Evolutionary conservation across 306 rosid species (phyloP).

Genomic region (Clitoria ternatea): DNA sequence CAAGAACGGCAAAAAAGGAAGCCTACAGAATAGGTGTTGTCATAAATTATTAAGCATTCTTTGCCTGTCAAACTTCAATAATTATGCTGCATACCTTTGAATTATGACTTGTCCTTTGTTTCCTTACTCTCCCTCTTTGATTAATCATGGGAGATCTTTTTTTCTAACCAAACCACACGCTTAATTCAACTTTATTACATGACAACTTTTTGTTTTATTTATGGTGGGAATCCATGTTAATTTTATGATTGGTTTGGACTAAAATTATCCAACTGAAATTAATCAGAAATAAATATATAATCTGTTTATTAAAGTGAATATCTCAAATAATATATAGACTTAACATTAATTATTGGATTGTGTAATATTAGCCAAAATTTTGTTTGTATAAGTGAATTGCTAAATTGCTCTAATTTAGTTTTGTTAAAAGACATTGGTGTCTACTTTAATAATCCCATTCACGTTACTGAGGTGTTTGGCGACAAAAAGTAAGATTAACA

Average conservation of each 20-base stretch:
- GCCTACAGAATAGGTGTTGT: constrained; percentile 35
- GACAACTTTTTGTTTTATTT: constrained; percentile 20
- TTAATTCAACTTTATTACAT: constrained; percentile 23
- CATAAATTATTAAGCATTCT: constrained; percentile 31
- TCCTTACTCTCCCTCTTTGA: background rate
- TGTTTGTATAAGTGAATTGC: too few relatives aligned
- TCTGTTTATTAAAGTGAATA: too few relatives aligned
- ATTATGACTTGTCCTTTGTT: constrained; percentile 32
- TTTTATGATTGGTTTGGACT: too few relatives aligned
- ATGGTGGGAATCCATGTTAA: constrained; percentile 19
- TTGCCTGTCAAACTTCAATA: constrained; percentile 45
- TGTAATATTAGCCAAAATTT: too few relatives aligned
- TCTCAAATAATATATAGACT: too few relatives aligned
- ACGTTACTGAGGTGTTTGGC: constrained; percentile 7
- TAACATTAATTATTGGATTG: too few relatives aligned
- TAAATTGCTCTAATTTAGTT: constrained; percentile 13
- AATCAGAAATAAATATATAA: too few relatives aligned
- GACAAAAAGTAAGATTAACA: constrained; percentile 2
- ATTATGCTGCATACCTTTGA: constrained; percentile 35
- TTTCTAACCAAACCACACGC: constrained; percentile 27
- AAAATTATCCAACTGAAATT: too few relatives aligned
- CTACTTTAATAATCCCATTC: constrained; percentile 27
- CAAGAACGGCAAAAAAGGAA: constrained; percentile 30
- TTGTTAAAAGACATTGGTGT: constrained; percentile 26
- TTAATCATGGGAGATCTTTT: constrained; percentile 4